Evolutionary conservation across 164 flowering plant species (phyloP), one percentile per base, ranked within the genome.

Genomic region (Umbellularia californica): DNA sequence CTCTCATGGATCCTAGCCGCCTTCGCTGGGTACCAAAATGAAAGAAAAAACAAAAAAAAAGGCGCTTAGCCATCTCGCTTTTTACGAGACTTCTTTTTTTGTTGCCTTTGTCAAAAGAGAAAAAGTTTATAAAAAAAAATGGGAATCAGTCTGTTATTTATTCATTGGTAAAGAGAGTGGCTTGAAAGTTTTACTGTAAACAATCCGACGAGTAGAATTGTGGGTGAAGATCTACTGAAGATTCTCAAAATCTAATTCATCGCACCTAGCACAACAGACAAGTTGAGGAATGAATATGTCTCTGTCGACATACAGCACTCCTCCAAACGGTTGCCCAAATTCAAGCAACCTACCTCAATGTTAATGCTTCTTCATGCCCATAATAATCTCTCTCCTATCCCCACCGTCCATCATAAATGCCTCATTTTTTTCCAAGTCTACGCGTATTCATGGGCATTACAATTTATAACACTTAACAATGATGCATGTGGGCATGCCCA

Each of bases 201-300:
- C 52, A 17, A 6, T 20, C 70, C 22, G 33, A 69, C 51, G 58
- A 50, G 28, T 2, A 51, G 72, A 15, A 52, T 25, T 70, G 4
- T 23, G 24, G 24, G 22, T 24, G 72, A 25, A 25, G 62, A 70
- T 70, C 25, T 15, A 23, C n/a, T 14, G 47, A 9, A 70, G 73
- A 70, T 25, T 35, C 14, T 15, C 55, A 35, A 25, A 70, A 55
- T 70, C 23, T 2, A 71, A 71, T 71, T 58, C 73, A 71, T 71
- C 50, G 4, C 73, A 58, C 65, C 73, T 71, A 33, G 73, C 73
- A 60, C 58, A 58, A 28, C 65, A 12, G 73, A 71, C 73, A 71
- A 58, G 41, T 14, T 7, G 65, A 69, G 63, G 33, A 51, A 47
- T 28, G n/a, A 12, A 27, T 71, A 55, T 58, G 65, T 70, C 65